Evolutionary conservation across 768 basidiomycete species (phyloP).

Genomic region (Zangia roseola): DNA sequence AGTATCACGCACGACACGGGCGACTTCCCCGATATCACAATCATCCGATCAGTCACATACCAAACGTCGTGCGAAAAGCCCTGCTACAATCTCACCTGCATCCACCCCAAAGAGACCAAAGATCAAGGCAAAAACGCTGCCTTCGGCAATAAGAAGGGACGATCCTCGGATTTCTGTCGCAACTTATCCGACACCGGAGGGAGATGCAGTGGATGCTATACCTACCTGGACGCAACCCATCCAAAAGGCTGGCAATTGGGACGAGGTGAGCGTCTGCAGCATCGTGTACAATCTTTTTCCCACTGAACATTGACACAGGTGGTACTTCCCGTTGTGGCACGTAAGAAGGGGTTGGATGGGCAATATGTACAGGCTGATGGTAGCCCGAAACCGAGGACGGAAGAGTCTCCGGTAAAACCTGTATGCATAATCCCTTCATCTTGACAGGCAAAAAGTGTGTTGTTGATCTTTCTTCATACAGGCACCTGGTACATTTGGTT

Average conservation of each 20-base stretch:
- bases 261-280: slow-evolving; percentile 54
- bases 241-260: slow-evolving; percentile 72
- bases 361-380: slow-evolving; percentile 70
- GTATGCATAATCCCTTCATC: slow-evolving; percentile 40
- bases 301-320: slow-evolving; percentile 46
- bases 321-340: slow-evolving; percentile 79
- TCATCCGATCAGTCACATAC: slow-evolving; percentile 34
- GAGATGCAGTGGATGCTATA: slow-evolving; percentile 68
- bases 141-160: slow-evolving; percentile 33
- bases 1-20: slow-evolving; percentile 25
- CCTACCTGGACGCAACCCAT: slow-evolving; percentile 81
- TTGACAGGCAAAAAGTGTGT: not conserved
- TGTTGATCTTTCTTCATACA: slow-evolving; percentile 26
- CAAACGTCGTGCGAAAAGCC: slow-evolving; percentile 48
- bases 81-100: slow-evolving; percentile 38
- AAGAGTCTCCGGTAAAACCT: slow-evolving; percentile 47
- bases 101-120: slow-evolving; percentile 43
- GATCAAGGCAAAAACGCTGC: slow-evolving; percentile 34
- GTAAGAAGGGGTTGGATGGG: slow-evolving; percentile 75
- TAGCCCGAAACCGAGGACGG: slow-evolving; percentile 53
- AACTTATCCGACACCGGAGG: slow-evolving; percentile 60
- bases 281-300: slow-evolving; percentile 1
- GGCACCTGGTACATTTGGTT: slow-evolving; percentile 86
- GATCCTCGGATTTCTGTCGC: slow-evolving; percentile 62
- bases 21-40: slow-evolving; percentile 32